A percentile compares a stretch with the other conserved stretches of the same genome.
Evolutionary conservation across 2,329 filamentous ascomycete species (phyloP).

Genomic region (Amauroascus niger): DNA sequence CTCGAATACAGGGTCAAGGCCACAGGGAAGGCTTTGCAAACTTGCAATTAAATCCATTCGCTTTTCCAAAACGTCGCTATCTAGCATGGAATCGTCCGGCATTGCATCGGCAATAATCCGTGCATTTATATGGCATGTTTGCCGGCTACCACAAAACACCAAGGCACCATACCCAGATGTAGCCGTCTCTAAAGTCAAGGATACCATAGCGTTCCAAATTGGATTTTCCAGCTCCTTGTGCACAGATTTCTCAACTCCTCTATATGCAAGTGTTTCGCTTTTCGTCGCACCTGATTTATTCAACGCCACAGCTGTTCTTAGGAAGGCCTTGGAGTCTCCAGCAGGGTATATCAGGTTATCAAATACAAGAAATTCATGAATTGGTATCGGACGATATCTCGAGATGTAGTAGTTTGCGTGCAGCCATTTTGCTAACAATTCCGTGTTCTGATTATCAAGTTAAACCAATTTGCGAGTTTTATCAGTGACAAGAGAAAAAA

Average conservation of each 20-base stretch:
- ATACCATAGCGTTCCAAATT: slow-evolving; percentile 59
- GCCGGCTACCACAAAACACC: slow-evolving; percentile 63
- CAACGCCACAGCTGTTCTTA: slow-evolving; percentile 49
- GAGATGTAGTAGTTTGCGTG: slow-evolving; percentile 62
- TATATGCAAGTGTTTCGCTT: slow-evolving; percentile 28
- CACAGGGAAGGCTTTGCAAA: slow-evolving; percentile 55
- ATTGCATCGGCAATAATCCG: slow-evolving; percentile 57
- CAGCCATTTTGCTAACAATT: slow-evolving; percentile 60
- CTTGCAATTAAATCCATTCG: slow-evolving; percentile 57
- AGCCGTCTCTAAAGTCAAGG: slow-evolving; percentile 59
- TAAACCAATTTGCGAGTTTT: background rate
- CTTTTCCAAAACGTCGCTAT: slow-evolving; percentile 44
- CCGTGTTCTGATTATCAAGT: slow-evolving; percentile 50
- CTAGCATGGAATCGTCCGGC: slow-evolving; percentile 43
- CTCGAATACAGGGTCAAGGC: slow-evolving; percentile 55
- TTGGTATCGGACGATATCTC: slow-evolving; percentile 62
- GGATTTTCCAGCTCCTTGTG: slow-evolving; percentile 56
- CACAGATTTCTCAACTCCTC: slow-evolving; percentile 46
- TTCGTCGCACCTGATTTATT: slow-evolving; percentile 27
- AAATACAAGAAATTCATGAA: slow-evolving; percentile 64
- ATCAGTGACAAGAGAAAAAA: too few species aligned
- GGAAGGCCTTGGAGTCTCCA: slow-evolving; percentile 48
- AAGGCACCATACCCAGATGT: slow-evolving; percentile 59
- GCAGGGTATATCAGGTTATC: slow-evolving; percentile 59
- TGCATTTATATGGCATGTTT: slow-evolving; percentile 59